Evolutionary conservation across 2,329 filamentous ascomycete species (phyloP).

Genomic region (Alternaria novae-zelandiae): DNA sequence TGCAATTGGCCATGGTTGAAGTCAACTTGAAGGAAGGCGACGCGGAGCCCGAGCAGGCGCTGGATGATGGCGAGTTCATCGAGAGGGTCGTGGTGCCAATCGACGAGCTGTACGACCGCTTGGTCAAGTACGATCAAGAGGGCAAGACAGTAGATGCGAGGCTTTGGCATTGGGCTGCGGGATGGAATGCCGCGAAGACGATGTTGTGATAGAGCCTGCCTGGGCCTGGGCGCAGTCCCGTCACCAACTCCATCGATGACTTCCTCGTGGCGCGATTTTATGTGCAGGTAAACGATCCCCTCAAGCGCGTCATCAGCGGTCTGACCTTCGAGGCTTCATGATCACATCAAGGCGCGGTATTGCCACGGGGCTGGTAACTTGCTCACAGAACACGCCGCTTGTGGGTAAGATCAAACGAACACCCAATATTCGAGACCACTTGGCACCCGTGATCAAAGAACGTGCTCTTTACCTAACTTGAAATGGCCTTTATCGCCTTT

Average conservation of each 20-base stretch:
- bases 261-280: neutral
- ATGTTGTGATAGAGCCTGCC: constrained; percentile 20
- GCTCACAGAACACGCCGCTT: neutral
- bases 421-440: neutral
- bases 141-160: constrained; percentile 64
- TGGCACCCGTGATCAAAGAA: neutral
- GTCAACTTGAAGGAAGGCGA: constrained; percentile 60
- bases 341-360: neutral
- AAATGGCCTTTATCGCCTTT: neutral
- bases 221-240: neutral
- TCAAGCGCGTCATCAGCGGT: neutral
- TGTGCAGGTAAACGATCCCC: neutral
- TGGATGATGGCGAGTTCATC: constrained; percentile 68
- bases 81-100: constrained; percentile 66
- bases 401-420: neutral
- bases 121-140: constrained; percentile 55
- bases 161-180: constrained; percentile 67
- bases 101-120: constrained; percentile 61
- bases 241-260: neutral
- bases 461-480: neutral
- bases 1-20: constrained; percentile 67
- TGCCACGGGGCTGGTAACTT: neutral
- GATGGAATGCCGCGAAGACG: constrained; percentile 58
- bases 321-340: neutral
- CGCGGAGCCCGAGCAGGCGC: constrained; percentile 61